A percentile compares a stretch with the other conserved stretches of the same genome.
These are phyloP conservation scores for Aspergillus sp. DNA, from an alignment of 2,329 filamentous ascomycete species.

Conservation along the genomic window DNA sequence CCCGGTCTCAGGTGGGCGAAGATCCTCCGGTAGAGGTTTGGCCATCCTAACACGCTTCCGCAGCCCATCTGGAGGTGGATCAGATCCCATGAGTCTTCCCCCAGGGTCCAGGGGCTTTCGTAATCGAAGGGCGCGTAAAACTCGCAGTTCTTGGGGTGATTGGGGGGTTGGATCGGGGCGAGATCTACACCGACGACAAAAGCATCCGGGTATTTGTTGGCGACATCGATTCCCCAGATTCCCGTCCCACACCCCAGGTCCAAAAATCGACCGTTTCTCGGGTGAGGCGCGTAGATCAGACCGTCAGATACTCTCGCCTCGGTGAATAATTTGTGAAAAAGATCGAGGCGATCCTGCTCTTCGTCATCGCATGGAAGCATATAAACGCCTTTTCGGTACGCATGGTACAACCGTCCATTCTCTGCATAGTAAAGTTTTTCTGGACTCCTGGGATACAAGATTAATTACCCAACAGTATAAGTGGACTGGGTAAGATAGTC, in stretches of 20 bases:
- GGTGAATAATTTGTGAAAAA: constrained; percentile 75
- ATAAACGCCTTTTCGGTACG: constrained; percentile 67
- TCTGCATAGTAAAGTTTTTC: constrained; percentile 53
- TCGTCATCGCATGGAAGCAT: constrained; percentile 75
- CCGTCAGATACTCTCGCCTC: constrained; percentile 56
- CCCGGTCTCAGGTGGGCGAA: constrained; percentile 74
- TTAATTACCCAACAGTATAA: not conserved
- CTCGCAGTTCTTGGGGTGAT: constrained; percentile 67
- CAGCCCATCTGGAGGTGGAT: constrained; percentile 78
- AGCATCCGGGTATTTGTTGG: constrained; percentile 62
- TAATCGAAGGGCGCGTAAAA: constrained; percentile 72
- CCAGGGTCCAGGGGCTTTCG: constrained; percentile 70
- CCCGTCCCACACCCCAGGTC: constrained; percentile 82
- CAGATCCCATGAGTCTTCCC: constrained; percentile 72
- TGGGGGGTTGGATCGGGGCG: constrained; percentile 61
- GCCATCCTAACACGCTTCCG: constrained; percentile 77
- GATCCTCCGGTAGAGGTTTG: constrained; percentile 68
- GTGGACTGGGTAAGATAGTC: not conserved
- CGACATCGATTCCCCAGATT: constrained; percentile 88
- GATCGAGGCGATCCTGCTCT: constrained; percentile 76
- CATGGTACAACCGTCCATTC: constrained; percentile 70
- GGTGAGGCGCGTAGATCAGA: constrained; percentile 42
- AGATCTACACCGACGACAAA: constrained; percentile 64
- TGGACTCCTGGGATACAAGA: constrained; percentile 22
- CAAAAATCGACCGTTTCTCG: constrained; percentile 51